Base-by-base conservation (phyloP, 23 red algal species). In the Gracilaria caudata region DNA sequence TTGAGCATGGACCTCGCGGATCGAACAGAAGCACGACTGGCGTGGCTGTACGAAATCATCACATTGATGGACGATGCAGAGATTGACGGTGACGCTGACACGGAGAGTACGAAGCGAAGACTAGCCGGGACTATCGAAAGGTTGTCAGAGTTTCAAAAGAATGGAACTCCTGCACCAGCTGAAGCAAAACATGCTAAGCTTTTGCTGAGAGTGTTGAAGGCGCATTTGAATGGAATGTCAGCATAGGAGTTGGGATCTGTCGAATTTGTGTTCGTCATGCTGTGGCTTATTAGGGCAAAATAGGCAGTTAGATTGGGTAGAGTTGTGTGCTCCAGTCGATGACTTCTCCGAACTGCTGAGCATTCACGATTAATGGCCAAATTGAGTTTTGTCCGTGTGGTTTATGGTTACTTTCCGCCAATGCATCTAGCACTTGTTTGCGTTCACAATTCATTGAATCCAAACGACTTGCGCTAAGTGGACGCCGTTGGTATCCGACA, bases 121-220 rank as follows among this genome's bases (percentile, higher is more conserved):
- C 44, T 89, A 26, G 25, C 1, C 4, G 56, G 71, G 3, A 89
- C 72, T 3, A 77, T 89, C 13, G 71, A 89, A 23, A 47, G 68
- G 54, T 26, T 89, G 41, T 74, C 23, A 3, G 85, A 89, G 23
- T 89, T 89, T 68, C 85, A 89, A 54, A 61, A 68, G 85, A 78
- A 79, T 29, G 85, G 85, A 6, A 49, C 40, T 33, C 51, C 68
- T 10, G 61, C 28, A 5, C 35, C 72, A 19, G 55, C 51, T 7
- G 85, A 89, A 21, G 85, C 85, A 2, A 89, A 89, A 39, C 85
- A 89, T 38, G 85, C 68, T 37, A 89, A 89, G 61, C 70, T 89
- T 19, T 38, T 89, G 26, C 59, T 89, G 33, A n/a, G 85, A 13
- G 85, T 89, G 53, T 37, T 89, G 55, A 75, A 89, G 60, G 72